These are phyloP conservation scores for Myxozyma mucilagina DNA, from an alignment of 805 yeast species.

Conservation along the genomic window DNA sequence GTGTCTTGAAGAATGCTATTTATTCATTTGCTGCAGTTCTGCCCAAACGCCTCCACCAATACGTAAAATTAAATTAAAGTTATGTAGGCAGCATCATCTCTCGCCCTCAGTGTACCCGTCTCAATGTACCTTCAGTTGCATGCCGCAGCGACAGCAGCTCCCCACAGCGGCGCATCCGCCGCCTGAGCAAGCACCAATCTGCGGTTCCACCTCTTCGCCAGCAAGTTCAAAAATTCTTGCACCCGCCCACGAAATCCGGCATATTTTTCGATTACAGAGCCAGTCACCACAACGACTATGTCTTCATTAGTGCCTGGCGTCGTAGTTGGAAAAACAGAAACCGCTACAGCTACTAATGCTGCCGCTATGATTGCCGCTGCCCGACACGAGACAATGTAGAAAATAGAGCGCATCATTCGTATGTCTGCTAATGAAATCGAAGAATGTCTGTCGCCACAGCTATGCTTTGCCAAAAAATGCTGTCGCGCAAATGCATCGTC, in stretches of 20 bases:
- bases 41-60: too few relatives aligned
- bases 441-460: neutral
- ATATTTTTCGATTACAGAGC: conserved; percentile 40
- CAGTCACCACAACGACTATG: conserved; percentile 38
- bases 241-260: conserved; percentile 36
- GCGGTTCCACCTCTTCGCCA: conserved; percentile 16
- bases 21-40: too few relatives aligned
- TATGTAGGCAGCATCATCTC: neutral
- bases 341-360: conserved; percentile 26
- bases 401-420: conserved; percentile 32
- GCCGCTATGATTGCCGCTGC: conserved; percentile 41
- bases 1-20: too few relatives aligned
- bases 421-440: conserved; percentile 32
- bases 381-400: conserved; percentile 38
- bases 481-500: conserved; percentile 33
- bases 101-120: neutral
- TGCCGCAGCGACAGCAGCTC: conserved; percentile 35
- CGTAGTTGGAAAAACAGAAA: conserved; percentile 35
- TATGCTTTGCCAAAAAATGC: conserved; percentile 27
- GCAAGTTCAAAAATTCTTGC: conserved; percentile 35
- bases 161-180: conserved; percentile 24
- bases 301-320: conserved; percentile 20
- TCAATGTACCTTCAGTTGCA: neutral
- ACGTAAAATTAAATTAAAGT: too few relatives aligned
- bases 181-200: conserved; percentile 15